Base-by-base conservation (phyloP, 2,329 filamentous ascomycete species). In the Trichophaea hybrida region DNA sequence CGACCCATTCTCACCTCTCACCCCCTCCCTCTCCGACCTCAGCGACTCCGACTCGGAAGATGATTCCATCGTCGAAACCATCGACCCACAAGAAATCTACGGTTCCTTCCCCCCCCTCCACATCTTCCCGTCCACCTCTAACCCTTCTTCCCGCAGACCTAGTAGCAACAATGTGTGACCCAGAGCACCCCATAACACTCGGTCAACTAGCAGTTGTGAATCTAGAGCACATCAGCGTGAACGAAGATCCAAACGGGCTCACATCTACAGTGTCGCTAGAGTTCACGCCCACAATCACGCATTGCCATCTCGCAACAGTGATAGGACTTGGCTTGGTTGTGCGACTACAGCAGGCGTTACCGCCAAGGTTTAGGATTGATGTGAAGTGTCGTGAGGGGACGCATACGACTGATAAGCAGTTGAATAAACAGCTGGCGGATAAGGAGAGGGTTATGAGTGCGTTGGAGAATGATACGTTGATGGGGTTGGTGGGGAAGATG, bases 51-150 rank as follows among this genome's bases (percentile, higher is more conserved):
- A 31, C 24, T 59, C 53, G 13, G 57, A 67, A 37, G 69, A 70
- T 17, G 71, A 74, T 49, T 72, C 72, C 24, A 72, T 73, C 52
- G 75, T 72, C 54, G 80, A 82, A 60, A 80, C 84, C 60, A 95
- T 98, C 67, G 93, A 98, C 70, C 88, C 94, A 72, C 93, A 96
- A 72, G 93, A 98, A 73, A 91, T 98, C 46, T 98, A 91, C 71
- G 89, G 88, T 93, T 32, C 2, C 10, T 15, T 31, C n/a, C 33
- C n/a, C 40, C 34, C 13, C 46, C 4, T 1, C 31, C 6, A 7
- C 54, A 46, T 1, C 15, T 15, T 44, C 49, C 12, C 24, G 13
- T 13, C 35, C 35, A n/a, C 24, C 7, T 55, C 52, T 33, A 52
- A 57, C 35, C 50, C 24, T 2, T 4, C 17, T 13, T 15, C 31